Conservation (phyloP, 345 rosid genomes). For the Pelargonium nanum region DNA sequence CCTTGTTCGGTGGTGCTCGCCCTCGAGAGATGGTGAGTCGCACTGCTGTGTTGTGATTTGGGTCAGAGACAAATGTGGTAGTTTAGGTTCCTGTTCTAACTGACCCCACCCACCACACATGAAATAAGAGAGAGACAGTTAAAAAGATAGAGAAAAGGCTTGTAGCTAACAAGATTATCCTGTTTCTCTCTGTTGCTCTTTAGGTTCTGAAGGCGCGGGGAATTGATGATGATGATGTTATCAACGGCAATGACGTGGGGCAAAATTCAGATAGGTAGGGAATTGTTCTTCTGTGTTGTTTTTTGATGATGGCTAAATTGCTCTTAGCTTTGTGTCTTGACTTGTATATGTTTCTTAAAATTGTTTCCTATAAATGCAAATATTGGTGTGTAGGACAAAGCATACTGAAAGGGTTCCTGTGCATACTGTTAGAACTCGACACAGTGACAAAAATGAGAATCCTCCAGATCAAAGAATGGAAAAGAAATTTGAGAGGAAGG, state of each 20-base stretch:
- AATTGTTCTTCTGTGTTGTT: background rate
- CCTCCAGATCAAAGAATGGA: slow-evolving; percentile 35
- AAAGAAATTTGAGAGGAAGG: slow-evolving; percentile 45
- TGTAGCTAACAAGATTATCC: background rate
- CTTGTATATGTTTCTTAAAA: background rate
- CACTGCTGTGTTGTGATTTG: too few relatives aligned
- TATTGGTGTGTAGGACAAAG: slow-evolving; percentile 31
- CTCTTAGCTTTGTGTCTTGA: background rate
- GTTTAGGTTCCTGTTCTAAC: background rate
- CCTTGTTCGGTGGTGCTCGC: slow-evolving; percentile 74
- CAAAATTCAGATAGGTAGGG: slow-evolving; percentile 47
- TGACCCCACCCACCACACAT: too few relatives aligned
- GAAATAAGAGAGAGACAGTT: too few relatives aligned
- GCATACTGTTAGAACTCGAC: slow-evolving; percentile 19
- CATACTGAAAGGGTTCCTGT: slow-evolving; percentile 36
- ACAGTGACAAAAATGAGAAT: slow-evolving; percentile 29
- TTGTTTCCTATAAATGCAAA: background rate
- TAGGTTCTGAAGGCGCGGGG: slow-evolving; percentile 78
- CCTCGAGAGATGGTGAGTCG: slow-evolving; percentile 80
- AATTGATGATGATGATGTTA: slow-evolving; percentile 29
- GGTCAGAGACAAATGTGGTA: slow-evolving; percentile 5
- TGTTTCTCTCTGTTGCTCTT: background rate
- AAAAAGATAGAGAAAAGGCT: too few relatives aligned
- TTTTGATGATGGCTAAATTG: too few relatives aligned
- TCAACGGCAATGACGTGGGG: slow-evolving; percentile 28